Evolutionary conservation across 2,329 filamentous ascomycete genomes (phyloP), one percentile per base, ranked within the genome.

Genomic region (Verticillium tricorpus): DNA sequence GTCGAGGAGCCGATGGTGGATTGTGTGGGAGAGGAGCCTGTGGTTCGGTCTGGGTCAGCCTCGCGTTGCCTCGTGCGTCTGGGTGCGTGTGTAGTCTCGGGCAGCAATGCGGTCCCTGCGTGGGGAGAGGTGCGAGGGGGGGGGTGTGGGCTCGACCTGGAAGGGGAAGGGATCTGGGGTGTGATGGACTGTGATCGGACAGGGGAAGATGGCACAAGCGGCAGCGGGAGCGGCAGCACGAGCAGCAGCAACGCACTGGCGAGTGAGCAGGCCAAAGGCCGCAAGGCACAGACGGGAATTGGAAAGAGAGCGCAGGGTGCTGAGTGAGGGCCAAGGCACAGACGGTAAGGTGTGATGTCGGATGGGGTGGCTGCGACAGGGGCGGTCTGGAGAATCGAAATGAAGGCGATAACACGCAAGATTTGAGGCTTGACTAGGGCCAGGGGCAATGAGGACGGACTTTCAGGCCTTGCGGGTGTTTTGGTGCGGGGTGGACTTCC

Each of bases 1-100:
- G 76, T 88, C 84, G 65, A 92, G 80, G 64, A 91, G 72, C 71
- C 83, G 77, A 61, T 76, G 77, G 65, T 80, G 78, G 66, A 87
- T 80, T 68, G 80, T 77, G 73, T 87, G 77, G 60, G 85, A 88
- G 66, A 89, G 76, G 63, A 83, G 80, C 77, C 83, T 90, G 68
- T 66, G 65, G 69, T 69, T 60, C 63, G 62, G 62, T 60, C 35
- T 57, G 28, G 61, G 62, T 65, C 56, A 65, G 63, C 63, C 55
- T 39, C 60, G 62, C 56, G 32, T 59, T 56, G 34, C 32, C 56
- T 65, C 60, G 57, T 58, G 63, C 39, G n/a, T n/a, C 34, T 35
- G 6, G 14, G 34, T 35, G 34, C 14, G n/a, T 25, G n/a, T 50
- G 19, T 22, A 22, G 19, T 50, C 9, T 22, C 19, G 45, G 19